phyloP scores from a whole-genome alignment of 2,329 filamentous ascomycete species.

The Nannizziopsis barbatae region DNA sequence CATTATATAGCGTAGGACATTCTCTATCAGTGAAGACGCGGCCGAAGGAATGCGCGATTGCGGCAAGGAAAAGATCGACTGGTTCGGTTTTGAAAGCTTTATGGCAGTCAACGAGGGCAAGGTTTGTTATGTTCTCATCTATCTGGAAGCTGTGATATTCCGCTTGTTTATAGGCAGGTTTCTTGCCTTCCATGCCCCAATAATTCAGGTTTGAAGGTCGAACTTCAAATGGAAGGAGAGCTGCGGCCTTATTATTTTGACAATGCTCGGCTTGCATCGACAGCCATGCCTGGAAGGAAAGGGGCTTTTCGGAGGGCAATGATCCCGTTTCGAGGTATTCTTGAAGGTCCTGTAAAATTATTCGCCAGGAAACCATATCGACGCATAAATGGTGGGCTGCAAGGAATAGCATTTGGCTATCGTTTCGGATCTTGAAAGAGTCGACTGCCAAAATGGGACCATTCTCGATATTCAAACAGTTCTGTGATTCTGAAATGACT shows the following conservation, averaged over 20 bases:
- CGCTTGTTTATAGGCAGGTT: slow-evolving; percentile 27
- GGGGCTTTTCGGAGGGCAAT: slow-evolving; percentile 24
- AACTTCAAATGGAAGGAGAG: slow-evolving; percentile 21
- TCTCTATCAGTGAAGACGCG: slow-evolving; percentile 34
- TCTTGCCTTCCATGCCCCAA: slow-evolving; percentile 28
- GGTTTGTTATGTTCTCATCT: slow-evolving; percentile 23
- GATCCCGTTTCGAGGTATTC: slow-evolving; percentile 24
- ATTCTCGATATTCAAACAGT: slow-evolving; percentile 26
- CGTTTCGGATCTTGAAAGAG: slow-evolving; percentile 24
- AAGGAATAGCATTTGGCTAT: slow-evolving; percentile 22
- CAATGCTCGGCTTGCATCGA: slow-evolving; percentile 23
- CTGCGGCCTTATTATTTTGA: slow-evolving; percentile 5
- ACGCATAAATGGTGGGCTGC: slow-evolving; percentile 27
- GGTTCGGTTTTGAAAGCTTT: slow-evolving; percentile 29
- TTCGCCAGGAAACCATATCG: slow-evolving; percentile 17
- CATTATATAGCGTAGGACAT: slow-evolving; percentile 38
- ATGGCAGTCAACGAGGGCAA: slow-evolving; percentile 26
- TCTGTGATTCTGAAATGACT: slow-evolving; percentile 20
- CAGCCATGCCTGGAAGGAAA: slow-evolving; percentile 34
- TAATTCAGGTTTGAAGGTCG: slow-evolving; percentile 27
- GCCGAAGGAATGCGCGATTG: slow-evolving; percentile 35
- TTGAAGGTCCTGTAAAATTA: slow-evolving; percentile 16
- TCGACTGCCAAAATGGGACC: slow-evolving; percentile 19
- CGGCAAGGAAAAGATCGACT: slow-evolving; percentile 29
- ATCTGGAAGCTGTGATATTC: slow-evolving; percentile 28